A percentile compares a stretch with the other conserved stretches of the same genome.
These are phyloP conservation scores for Fraxinus quadrangulata DNA, from an alignment of 257 asterid species.

Conservation along the genomic window DNA sequence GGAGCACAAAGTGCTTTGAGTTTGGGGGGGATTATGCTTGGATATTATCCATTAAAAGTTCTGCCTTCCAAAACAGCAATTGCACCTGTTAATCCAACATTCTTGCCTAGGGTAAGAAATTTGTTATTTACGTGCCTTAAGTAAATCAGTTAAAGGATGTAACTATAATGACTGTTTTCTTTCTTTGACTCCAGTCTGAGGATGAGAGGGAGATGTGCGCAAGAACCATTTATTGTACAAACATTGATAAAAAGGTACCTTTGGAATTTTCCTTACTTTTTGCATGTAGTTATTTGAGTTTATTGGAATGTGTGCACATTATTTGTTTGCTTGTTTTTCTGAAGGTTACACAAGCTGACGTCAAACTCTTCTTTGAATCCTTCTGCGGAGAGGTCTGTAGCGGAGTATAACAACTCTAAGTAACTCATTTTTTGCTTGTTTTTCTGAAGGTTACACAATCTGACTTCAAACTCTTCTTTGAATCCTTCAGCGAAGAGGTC, in stretches of 20 bases:
- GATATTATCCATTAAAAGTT: conserved; percentile 69
- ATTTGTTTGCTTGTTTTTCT: conserved; percentile 23
- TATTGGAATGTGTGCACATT: conserved; percentile 11
- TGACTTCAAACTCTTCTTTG: conserved; percentile 73
- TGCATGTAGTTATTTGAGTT: not conserved
- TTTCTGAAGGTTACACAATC: conserved; percentile 66
- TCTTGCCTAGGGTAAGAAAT: conserved; percentile 63
- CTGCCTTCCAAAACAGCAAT: conserved; percentile 85
- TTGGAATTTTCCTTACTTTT: conserved; percentile 5
- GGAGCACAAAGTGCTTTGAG: conserved; percentile 74
- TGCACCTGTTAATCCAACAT: conserved; percentile 77
- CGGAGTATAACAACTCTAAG: conserved; percentile 26
- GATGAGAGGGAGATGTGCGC: conserved; percentile 94
- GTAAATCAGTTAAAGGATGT: not conserved
- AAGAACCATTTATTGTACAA: conserved; percentile 78
- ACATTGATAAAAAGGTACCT: conserved; percentile 74
- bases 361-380: conserved; percentile 71
- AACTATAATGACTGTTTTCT: conserved; percentile 17
- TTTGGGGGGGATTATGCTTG: conserved; percentile 79
- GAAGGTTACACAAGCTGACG: conserved; percentile 76
- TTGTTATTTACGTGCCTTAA: conserved; percentile 3
- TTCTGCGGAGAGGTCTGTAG: conserved; percentile 67
- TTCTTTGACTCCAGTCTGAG: conserved; percentile 55
- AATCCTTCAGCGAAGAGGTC: conserved; percentile 70
- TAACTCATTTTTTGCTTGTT: too few species aligned